Evolutionary conservation across 768 basidiomycete genomes (phyloP).

Genomic region (Macrolepiota dolichaula): DNA sequence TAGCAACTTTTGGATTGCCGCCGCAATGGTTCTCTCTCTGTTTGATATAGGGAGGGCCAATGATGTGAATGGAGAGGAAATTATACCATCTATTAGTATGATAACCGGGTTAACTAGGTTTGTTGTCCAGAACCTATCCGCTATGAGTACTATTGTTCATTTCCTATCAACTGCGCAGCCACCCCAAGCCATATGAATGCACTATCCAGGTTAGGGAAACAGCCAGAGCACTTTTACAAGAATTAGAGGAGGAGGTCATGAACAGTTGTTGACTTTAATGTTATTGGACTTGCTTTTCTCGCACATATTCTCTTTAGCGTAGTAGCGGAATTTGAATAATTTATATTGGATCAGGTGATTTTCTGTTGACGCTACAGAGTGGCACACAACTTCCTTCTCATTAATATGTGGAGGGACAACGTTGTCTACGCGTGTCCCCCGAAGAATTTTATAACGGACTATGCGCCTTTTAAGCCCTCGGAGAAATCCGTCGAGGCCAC

Average conservation of each 20-base stretch:
- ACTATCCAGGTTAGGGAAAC: neutral
- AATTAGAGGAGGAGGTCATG: neutral
- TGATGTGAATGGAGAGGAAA: neutral
- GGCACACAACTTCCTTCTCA: too few relatives aligned
- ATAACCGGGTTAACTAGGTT: neutral
- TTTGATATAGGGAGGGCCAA: neutral
- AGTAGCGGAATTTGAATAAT: too few relatives aligned
- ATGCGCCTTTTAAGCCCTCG: too few relatives aligned
- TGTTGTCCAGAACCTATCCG: neutral
- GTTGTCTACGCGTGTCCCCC: too few relatives aligned
- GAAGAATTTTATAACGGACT: too few relatives aligned
- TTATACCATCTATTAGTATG: neutral
- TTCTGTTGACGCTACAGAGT: too few relatives aligned
- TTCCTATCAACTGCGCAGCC: neutral
- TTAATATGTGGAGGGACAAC: too few relatives aligned
- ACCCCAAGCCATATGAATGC: slow-evolving; percentile 1
- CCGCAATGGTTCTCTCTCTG: neutral
- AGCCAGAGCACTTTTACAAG: neutral
- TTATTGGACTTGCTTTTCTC: too few relatives aligned
- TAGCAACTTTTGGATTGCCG: neutral
- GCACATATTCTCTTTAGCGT: too few relatives aligned
- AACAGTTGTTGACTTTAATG: neutral
- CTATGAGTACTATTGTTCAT: neutral
- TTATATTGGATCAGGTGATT: too few relatives aligned
- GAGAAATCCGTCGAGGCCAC: too few relatives aligned